Evolutionary conservation across 169 alveolate species (phyloP).

Genomic region (Perkinsus chesapeaki): DNA sequence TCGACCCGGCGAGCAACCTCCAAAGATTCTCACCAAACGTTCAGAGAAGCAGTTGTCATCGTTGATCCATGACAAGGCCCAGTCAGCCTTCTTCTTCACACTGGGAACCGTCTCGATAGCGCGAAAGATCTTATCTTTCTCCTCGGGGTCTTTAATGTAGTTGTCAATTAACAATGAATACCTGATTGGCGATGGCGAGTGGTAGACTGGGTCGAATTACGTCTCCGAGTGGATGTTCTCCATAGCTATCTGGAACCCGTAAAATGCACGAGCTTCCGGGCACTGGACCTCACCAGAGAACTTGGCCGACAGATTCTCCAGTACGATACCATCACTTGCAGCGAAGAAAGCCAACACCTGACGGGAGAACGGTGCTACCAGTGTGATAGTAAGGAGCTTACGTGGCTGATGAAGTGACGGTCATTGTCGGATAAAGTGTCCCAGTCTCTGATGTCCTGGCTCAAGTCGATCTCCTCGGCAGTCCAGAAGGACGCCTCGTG

Average conservation of each 20-base stretch:
- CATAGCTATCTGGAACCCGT: constrained; percentile 95
- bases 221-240: constrained; percentile 98
- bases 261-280: constrained; percentile 95
- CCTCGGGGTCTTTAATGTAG: constrained; percentile 81
- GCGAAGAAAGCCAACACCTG: constrained; percentile 82
- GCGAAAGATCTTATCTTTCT: constrained; percentile 81
- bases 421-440: constrained; percentile 68
- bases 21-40: constrained; percentile 74
- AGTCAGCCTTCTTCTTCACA: constrained; percentile 85
- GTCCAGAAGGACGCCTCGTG: constrained; percentile 98
- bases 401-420: constrained; percentile 76
- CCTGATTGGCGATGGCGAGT: not conserved
- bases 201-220: constrained; percentile 13
- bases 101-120: constrained; percentile 89
- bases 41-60: constrained; percentile 85
- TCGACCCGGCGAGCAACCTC: not conserved
- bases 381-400: not conserved
- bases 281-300: constrained; percentile 88
- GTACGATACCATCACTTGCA: constrained; percentile 96
- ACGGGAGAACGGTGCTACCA: not conserved
- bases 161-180: constrained; percentile 71
- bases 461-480: constrained; percentile 95
- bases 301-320: constrained; percentile 90
- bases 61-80: constrained; percentile 97
- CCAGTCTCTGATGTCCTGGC: constrained; percentile 90